A percentile compares a stretch with the other conserved stretches of the same genome.
These are phyloP conservation scores for Claviceps maximensis DNA, from an alignment of 2,329 filamentous ascomycete genomes.

Conservation along the genomic window DNA sequence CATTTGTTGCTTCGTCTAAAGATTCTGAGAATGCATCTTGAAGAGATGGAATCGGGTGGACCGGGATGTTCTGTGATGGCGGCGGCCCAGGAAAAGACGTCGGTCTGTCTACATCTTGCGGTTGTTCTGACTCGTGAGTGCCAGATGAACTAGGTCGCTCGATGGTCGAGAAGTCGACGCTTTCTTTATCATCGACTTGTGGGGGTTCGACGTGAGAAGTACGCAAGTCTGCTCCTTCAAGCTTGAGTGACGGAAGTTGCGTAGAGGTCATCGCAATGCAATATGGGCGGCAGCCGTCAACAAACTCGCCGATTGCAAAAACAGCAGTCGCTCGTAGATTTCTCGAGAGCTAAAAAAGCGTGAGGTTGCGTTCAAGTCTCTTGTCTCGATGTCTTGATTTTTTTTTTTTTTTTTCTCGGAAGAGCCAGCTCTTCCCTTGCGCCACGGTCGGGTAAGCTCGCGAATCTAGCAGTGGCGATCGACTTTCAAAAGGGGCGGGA, in stretches of 20 bases:
- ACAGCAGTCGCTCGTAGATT: not conserved
- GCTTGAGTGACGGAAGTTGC: constrained; percentile 18
- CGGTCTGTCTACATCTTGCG: not conserved
- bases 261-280: constrained; percentile 14
- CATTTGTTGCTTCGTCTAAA: constrained; percentile 54
- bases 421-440: not conserved
- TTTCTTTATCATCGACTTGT: constrained; percentile 7
- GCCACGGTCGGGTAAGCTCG: not conserved
- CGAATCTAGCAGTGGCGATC: not conserved
- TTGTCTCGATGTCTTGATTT: not conserved
- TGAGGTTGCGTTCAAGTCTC: not conserved
- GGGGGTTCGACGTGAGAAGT: constrained; percentile 17
- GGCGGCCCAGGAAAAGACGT: constrained; percentile 10
- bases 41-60: constrained; percentile 62
- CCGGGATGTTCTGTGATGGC: constrained; percentile 14
- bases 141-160: not conserved
- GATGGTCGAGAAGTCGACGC: not conserved
- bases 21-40: constrained; percentile 76
- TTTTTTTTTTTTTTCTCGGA: not conserved
- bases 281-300: not conserved
- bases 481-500: not conserved
- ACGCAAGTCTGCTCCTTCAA: constrained; percentile 15
- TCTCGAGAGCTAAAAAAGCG: not conserved
- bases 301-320: not conserved
- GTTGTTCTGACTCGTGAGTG: not conserved